phyloP scores from a whole-genome alignment of 768 basidiomycete species.

The Boletus fagicola region DNA sequence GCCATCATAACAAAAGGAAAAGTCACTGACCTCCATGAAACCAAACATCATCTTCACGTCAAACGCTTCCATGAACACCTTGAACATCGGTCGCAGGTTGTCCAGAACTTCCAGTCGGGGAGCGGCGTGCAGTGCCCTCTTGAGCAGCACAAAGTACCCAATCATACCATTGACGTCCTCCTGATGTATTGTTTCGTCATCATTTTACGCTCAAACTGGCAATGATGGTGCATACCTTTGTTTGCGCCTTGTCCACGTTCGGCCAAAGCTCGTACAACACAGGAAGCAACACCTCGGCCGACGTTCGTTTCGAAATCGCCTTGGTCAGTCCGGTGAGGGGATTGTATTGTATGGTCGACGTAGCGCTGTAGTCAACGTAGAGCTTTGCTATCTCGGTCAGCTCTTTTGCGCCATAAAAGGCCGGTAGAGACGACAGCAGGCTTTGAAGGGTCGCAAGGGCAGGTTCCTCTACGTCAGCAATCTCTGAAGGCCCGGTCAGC shows the following conservation, averaged over 20 bases:
- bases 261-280: slow-evolving; percentile 63
- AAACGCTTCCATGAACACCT: slow-evolving; percentile 76
- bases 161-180: slow-evolving; percentile 28
- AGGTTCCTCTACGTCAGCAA: slow-evolving; percentile 33
- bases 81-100: slow-evolving; percentile 66
- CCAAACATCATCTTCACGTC: slow-evolving; percentile 44
- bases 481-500: slow-evolving; percentile 23
- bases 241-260: slow-evolving; percentile 32
- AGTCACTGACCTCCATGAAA: slow-evolving; percentile 29
- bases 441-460: slow-evolving; percentile 55
- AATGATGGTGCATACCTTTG: slow-evolving; percentile 33
- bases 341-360: slow-evolving; percentile 17
- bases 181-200: slow-evolving; percentile 10
- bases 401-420: slow-evolving; percentile 73
- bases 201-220: background rate
- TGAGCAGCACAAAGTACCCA: slow-evolving; percentile 66
- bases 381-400: slow-evolving; percentile 54
- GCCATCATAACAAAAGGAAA: background rate
- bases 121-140: slow-evolving; percentile 61
- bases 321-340: slow-evolving; percentile 50
- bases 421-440: slow-evolving; percentile 73
- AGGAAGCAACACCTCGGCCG: slow-evolving; percentile 64
- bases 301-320: slow-evolving; percentile 65
- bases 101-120: slow-evolving; percentile 63
- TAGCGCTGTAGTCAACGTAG: slow-evolving; percentile 45